Evolutionary conservation across 2,329 filamentous ascomycete species (phyloP).

Genomic region (Neopestalotiopsis sp.): DNA sequence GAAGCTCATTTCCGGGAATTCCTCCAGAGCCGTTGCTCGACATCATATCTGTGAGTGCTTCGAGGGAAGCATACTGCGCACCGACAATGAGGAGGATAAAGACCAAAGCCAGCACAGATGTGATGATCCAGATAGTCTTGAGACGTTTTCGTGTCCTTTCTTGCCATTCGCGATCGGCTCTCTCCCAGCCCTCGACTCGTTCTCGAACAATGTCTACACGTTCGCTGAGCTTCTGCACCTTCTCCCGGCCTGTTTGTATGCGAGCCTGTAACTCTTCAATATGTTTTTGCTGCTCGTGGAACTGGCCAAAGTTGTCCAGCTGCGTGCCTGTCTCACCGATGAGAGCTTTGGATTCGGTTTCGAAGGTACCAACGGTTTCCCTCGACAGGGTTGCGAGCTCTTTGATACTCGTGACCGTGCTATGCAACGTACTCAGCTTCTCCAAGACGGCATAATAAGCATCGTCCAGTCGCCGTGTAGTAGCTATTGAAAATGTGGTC

Average conservation of each 20-base stretch:
- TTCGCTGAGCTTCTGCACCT: slow-evolving; percentile 62
- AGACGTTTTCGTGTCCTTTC: slow-evolving; percentile 68
- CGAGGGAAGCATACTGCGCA: slow-evolving; percentile 35
- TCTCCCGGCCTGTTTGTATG: slow-evolving; percentile 63
- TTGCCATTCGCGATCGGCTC: slow-evolving; percentile 69
- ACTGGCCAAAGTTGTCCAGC: slow-evolving; percentile 64
- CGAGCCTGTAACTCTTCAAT: slow-evolving; percentile 67
- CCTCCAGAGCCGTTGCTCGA: slow-evolving; percentile 24
- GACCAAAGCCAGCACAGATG: slow-evolving; percentile 52
- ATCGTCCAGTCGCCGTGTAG: slow-evolving; percentile 71
- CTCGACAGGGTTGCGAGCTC: slow-evolving; percentile 68
- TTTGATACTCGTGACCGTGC: slow-evolving; percentile 67
- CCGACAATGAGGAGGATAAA: slow-evolving; percentile 49
- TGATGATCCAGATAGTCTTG: slow-evolving; percentile 67
- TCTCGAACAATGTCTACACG: slow-evolving; percentile 68
- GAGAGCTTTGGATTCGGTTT: slow-evolving; percentile 62
- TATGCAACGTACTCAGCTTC: slow-evolving; percentile 67
- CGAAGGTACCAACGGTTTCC: slow-evolving; percentile 63
- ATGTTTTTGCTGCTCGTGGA: slow-evolving; percentile 67
- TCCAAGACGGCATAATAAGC: slow-evolving; percentile 77
- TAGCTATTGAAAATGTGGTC: slow-evolving; percentile 62
- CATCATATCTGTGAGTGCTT: slow-evolving; percentile 15
- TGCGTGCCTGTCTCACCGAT: slow-evolving; percentile 64
- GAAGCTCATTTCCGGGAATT: slow-evolving; percentile 19
- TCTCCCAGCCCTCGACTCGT: slow-evolving; percentile 71